Percentiles rank a stretch among this genome's conserved stretches.
phyloP scores from a whole-genome alignment of 2,329 filamentous ascomycete genomes.

The Neonectria coccinea region DNA sequence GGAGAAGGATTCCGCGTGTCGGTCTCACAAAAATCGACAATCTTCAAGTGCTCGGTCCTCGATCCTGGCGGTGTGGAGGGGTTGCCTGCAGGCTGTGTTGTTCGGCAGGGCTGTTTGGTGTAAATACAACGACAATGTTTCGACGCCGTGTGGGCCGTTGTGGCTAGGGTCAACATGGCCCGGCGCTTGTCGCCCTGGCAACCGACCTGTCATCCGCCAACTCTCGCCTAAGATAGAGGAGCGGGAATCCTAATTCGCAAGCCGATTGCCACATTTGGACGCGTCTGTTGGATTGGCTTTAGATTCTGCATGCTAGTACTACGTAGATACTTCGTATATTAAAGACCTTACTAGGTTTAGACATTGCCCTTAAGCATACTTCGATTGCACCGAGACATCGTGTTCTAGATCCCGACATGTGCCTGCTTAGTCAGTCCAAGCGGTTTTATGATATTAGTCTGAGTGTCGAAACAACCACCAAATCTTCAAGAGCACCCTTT shows the following conservation, averaged over 20 bases:
- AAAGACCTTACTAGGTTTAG: not conserved
- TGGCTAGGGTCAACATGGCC: conserved; percentile 35
- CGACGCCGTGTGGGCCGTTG: conserved; percentile 10
- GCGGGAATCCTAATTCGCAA: not conserved
- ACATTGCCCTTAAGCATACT: not conserved
- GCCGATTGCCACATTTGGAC: not conserved
- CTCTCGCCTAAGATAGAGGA: not conserved
- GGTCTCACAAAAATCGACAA: conserved; percentile 25
- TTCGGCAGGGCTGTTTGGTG: conserved; percentile 37
- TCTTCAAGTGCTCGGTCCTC: conserved; percentile 25
- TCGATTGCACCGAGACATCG: not conserved
- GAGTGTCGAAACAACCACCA: not conserved
- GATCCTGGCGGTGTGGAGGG: conserved; percentile 40
- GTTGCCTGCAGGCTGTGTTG: conserved; percentile 34
- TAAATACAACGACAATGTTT: conserved; percentile 39
- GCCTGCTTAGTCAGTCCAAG: not conserved
- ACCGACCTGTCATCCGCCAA: conserved; percentile 24
- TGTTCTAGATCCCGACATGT: not conserved
- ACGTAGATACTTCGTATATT: not conserved
- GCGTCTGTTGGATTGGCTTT: not conserved
- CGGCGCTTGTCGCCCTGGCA: conserved; percentile 39
- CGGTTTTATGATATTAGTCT: not conserved
- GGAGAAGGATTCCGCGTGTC: conserved; percentile 4
- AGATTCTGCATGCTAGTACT: not conserved
- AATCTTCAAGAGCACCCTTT: not conserved